Conservation (phyloP, 208 protist species). For the Acanthamoeba polyphaga region DNA sequence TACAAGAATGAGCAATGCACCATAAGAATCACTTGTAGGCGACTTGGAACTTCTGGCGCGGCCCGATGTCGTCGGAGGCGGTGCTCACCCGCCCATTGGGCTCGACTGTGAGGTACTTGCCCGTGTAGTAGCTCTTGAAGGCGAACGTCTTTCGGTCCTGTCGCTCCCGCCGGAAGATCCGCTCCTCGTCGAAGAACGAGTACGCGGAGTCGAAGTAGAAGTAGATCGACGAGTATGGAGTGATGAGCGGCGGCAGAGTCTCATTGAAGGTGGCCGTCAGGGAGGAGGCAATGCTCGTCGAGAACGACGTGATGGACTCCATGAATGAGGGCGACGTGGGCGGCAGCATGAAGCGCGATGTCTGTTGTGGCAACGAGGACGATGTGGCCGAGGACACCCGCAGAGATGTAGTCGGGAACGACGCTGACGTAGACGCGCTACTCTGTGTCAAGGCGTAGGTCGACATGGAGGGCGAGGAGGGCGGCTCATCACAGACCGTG, state of each 20-base stretch:
- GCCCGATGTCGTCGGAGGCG: constrained; percentile 47
- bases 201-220: constrained; percentile 14
- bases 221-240: not conserved
- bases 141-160: constrained; percentile 49
- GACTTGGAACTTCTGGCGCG: constrained; percentile 26
- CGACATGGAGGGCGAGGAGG: not conserved
- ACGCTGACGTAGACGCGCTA: not conserved
- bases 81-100: constrained; percentile 27
- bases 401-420: not conserved
- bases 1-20: not conserved
- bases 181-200: not conserved
- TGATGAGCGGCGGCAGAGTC: not conserved
- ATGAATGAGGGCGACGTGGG: not conserved
- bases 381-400: not conserved
- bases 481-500: not conserved
- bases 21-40: not conserved
- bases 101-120: constrained; percentile 53
- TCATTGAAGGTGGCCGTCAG: not conserved
- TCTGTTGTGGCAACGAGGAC: not conserved
- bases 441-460: not conserved
- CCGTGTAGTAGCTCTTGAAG: constrained; percentile 61
- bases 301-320: not conserved
- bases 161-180: constrained; percentile 8
- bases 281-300: not conserved
- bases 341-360: not conserved